Evolutionary conservation across 768 basidiomycete genomes (phyloP).

Genomic region (Lactarius vividus): DNA sequence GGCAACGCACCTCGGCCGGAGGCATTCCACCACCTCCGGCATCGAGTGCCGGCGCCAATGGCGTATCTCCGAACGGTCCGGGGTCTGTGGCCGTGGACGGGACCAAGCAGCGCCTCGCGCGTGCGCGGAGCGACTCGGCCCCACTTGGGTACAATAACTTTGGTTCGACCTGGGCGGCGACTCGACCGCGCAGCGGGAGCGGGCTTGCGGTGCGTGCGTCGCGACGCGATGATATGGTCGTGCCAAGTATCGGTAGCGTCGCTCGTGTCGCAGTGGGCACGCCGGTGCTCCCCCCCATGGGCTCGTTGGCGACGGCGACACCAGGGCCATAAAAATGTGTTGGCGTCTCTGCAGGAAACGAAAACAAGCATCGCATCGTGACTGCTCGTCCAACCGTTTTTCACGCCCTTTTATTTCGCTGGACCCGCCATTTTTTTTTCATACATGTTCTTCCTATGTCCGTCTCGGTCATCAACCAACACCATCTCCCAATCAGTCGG

Average conservation of each 20-base stretch:
- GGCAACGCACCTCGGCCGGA: constrained; percentile 44
- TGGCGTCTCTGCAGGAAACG: neutral
- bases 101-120: constrained; percentile 43
- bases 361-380: neutral
- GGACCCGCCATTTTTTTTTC: neutral
- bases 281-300: constrained; percentile 19
- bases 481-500: neutral
- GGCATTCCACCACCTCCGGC: constrained; percentile 9
- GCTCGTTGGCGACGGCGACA: constrained; percentile 18
- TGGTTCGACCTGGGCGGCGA: constrained; percentile 35
- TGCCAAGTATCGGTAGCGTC: constrained; percentile 25
- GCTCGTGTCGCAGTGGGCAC: constrained; percentile 13
- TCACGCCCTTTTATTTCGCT: neutral
- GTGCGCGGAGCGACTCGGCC: constrained; percentile 68
- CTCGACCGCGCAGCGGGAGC: constrained; percentile 39
- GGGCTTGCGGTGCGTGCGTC: constrained; percentile 33
- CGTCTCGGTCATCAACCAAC: neutral
- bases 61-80: constrained; percentile 3
- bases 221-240: constrained; percentile 24
- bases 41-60: constrained; percentile 13
- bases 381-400: constrained; percentile 6
- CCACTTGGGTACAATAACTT: constrained; percentile 54
- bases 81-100: constrained; percentile 23
- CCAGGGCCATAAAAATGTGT: constrained; percentile 19
- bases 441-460: neutral